A percentile compares a stretch with the other conserved stretches of the same genome.
These are phyloP conservation scores for Gloeophyllum trabeum DNA, from an alignment of 768 basidiomycete genomes.

Conservation along the genomic window DNA sequence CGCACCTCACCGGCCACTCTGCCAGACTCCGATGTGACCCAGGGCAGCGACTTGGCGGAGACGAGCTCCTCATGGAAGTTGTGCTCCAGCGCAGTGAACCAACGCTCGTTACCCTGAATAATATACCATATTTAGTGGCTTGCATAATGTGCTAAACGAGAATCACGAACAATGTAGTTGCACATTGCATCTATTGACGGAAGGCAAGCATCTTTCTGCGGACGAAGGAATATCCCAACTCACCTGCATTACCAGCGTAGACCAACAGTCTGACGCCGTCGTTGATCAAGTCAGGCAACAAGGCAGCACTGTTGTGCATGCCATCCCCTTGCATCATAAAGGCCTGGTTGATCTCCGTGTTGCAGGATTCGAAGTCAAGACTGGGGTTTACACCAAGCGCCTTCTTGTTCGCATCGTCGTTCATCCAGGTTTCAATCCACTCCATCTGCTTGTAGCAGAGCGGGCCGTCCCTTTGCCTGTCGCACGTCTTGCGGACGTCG, in stretches of 20 bases:
- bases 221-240: neutral
- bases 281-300: constrained; percentile 74
- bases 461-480: constrained; percentile 55
- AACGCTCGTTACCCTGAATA: constrained; percentile 73
- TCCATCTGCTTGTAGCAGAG: constrained; percentile 72
- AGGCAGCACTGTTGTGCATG: constrained; percentile 68
- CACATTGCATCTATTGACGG: no score
- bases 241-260: constrained; percentile 78
- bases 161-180: no score
- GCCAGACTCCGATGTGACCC: constrained; percentile 41
- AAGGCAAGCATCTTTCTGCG: no score
- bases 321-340: constrained; percentile 80
- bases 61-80: constrained; percentile 53
- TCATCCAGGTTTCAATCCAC: constrained; percentile 89
- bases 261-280: constrained; percentile 77
- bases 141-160: no score
- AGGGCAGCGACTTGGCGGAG: constrained; percentile 35
- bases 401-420: constrained; percentile 65
- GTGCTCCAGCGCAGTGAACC: constrained; percentile 56
- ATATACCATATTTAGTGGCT: no score
- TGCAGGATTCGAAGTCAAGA: constrained; percentile 59
- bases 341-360: constrained; percentile 68
- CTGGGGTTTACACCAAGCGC: constrained; percentile 61
- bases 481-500: constrained; percentile 72
- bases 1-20: constrained; percentile 58